phyloP scores from a whole-genome alignment of 805 yeast species.

The Debaryomyces maramus region DNA sequence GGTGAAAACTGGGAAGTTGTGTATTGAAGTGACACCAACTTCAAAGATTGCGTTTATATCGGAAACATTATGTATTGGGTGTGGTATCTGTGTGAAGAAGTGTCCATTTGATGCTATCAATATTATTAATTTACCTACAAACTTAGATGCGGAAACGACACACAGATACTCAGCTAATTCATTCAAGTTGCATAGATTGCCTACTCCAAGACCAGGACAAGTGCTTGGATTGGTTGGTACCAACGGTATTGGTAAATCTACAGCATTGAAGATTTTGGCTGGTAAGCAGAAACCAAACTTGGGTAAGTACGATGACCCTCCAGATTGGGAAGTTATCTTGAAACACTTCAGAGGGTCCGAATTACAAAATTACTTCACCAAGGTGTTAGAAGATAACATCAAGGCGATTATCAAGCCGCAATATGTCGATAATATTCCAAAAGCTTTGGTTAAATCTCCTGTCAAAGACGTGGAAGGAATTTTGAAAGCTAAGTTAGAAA shows the following conservation, averaged over 20 bases:
- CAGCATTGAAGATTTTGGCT: constrained; percentile 93
- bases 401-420: constrained; percentile 99
- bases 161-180: constrained; percentile 98
- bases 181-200: constrained; percentile 93
- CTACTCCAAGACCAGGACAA: constrained; percentile 99
- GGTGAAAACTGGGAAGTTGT: constrained; percentile 93
- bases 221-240: constrained; percentile 97
- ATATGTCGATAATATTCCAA: constrained; percentile 95
- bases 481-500: constrained; percentile 73
- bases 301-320: constrained; percentile 93
- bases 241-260: constrained; percentile 98
- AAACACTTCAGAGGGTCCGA: constrained; percentile 94
- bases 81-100: constrained; percentile 99
- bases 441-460: constrained; percentile 88
- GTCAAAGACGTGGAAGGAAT: constrained; percentile 83
- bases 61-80: constrained; percentile 93
- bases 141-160: constrained; percentile 87
- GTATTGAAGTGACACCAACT: constrained; percentile 93
- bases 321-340: constrained; percentile 94
- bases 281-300: constrained; percentile 97
- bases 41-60: constrained; percentile 93
- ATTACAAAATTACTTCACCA: constrained; percentile 93
- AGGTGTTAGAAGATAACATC: constrained; percentile 88
- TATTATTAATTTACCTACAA: constrained; percentile 94
- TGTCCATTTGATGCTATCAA: constrained; percentile 98